A percentile compares a stretch with the other conserved stretches of the same genome.
These are phyloP conservation scores for Candida freyschussii DNA, from an alignment of 1,139 yeast species.

Conservation along the genomic window DNA sequence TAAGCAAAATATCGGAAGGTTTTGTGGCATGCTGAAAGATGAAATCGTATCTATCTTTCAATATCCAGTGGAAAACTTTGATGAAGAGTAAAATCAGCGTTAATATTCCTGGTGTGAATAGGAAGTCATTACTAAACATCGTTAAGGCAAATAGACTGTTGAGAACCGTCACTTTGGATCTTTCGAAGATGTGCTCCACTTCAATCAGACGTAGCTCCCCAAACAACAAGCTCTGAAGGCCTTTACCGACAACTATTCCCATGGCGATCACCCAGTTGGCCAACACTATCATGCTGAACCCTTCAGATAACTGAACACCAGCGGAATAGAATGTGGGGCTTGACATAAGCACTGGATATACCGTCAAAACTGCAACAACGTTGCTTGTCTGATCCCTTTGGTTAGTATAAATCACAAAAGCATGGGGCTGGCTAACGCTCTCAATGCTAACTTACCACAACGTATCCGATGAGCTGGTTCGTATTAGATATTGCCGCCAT, in stretches of 20 bases:
- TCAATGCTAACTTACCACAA: constrained; percentile 16
- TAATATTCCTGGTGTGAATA: constrained; percentile 39
- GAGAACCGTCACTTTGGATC: constrained; percentile 60
- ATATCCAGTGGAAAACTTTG: constrained; percentile 72
- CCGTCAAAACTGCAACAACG: constrained; percentile 28
- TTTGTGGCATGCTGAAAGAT: constrained; percentile 37
- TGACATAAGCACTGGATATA: constrained; percentile 30
- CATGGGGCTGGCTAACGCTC: too few relatives aligned
- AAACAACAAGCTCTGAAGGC: constrained; percentile 44
- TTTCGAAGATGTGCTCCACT: constrained; percentile 69
- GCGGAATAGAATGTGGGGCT: constrained; percentile 43
- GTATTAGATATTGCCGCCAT: constrained; percentile 6
- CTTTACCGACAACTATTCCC: constrained; percentile 28
- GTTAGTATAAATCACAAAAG: constrained; percentile 11
- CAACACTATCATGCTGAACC: constrained; percentile 35
- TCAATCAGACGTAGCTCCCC: constrained; percentile 77
- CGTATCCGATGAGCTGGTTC: constrained; percentile 9
- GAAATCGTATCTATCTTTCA: constrained; percentile 58
- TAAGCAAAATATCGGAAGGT: constrained; percentile 28
- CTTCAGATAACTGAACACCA: constrained; percentile 39
- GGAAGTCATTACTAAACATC: constrained; percentile 51
- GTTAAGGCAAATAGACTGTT: constrained; percentile 64
- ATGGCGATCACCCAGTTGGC: constrained; percentile 28
- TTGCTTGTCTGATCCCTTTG: constrained; percentile 24
- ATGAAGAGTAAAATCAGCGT: constrained; percentile 45